A percentile compares a stretch with the other conserved stretches of the same genome.
phyloP scores from a whole-genome alignment of 2,329 filamentous ascomycete species.

The Cercospora berteroae region DNA sequence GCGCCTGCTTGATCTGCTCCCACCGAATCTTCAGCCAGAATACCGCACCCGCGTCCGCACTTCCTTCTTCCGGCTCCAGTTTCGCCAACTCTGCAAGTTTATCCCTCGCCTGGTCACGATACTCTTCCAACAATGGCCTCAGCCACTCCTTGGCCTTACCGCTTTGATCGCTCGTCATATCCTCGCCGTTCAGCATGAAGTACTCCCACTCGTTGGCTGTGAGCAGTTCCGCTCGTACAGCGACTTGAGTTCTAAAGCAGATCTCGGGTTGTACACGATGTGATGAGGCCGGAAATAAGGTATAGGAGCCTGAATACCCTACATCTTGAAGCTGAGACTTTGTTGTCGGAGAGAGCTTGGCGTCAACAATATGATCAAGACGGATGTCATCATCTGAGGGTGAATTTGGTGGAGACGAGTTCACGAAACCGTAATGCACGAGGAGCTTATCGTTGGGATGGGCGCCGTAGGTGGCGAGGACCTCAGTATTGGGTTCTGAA shows the following conservation, averaged over 20 bases:
- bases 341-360: conserved; percentile 37
- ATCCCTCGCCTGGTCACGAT: conserved; percentile 27
- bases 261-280: conserved; percentile 29
- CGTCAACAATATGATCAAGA: conserved; percentile 45
- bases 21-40: conserved; percentile 34
- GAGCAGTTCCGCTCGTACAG: conserved; percentile 39
- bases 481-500: conserved; percentile 45
- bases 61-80: neutral
- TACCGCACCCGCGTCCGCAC: conserved; percentile 17
- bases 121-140: conserved; percentile 22
- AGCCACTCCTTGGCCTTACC: conserved; percentile 30
- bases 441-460: conserved; percentile 73
- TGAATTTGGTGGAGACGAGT: conserved; percentile 17
- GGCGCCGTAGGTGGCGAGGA: conserved; percentile 67
- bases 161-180: conserved; percentile 33
- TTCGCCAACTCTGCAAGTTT: conserved; percentile 16
- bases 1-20: conserved; percentile 39
- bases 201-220: conserved; percentile 42
- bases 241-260: conserved; percentile 49
- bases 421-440: conserved; percentile 60
- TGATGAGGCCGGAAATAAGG: conserved; percentile 28
- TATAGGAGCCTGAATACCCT: conserved; percentile 43
- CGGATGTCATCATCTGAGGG: conserved; percentile 41
- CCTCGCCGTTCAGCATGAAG: conserved; percentile 38
- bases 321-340: conserved; percentile 42